Evolutionary conservation across 2,329 filamentous ascomycete genomes (phyloP).

Genomic region (Verruconis gallopava): DNA sequence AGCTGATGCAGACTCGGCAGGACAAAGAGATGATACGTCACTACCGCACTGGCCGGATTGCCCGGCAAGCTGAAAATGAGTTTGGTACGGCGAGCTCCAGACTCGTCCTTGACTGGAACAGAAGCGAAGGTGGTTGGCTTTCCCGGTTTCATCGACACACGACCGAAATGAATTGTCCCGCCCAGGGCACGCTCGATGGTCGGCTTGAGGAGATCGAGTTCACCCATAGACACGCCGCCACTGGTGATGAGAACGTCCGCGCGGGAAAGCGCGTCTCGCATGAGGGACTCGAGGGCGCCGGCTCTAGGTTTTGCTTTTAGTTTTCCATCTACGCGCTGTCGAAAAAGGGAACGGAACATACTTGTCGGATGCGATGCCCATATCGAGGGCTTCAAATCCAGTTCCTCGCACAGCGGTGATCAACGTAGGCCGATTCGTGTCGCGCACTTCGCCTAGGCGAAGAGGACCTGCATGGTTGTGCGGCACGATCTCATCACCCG

Average conservation of each 20-base stretch:
- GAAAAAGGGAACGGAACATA: slow-evolving; percentile 17
- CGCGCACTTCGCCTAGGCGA: slow-evolving; percentile 71
- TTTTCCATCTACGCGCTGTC: slow-evolving; percentile 7
- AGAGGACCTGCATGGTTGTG: slow-evolving; percentile 52
- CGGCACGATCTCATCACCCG: slow-evolving; percentile 84
- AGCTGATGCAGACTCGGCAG: slow-evolving; percentile 72
- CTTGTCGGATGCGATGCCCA: slow-evolving; percentile 72
- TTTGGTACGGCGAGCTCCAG: slow-evolving; percentile 47
- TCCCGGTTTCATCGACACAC: slow-evolving; percentile 94
- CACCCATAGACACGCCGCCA: slow-evolving; percentile 94
- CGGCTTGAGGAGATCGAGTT: slow-evolving; percentile 90
- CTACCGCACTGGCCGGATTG: slow-evolving; percentile 84
- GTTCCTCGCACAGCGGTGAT: slow-evolving; percentile 62
- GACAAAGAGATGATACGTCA: slow-evolving; percentile 90
- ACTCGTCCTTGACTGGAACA: slow-evolving; percentile 46
- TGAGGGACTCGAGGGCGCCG: slow-evolving; percentile 59
- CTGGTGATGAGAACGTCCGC: slow-evolving; percentile 82
- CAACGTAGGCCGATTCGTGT: slow-evolving; percentile 83
- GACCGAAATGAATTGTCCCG: slow-evolving; percentile 89
- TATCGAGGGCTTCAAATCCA: slow-evolving; percentile 68
- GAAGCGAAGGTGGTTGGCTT: slow-evolving; percentile 97
- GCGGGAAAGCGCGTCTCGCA: slow-evolving; percentile 60
- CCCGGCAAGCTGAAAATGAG: slow-evolving; percentile 83
- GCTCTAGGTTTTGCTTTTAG: slow-evolving; percentile 32
- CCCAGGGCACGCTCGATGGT: slow-evolving; percentile 84